Evolutionary conservation across 192 early-diverging fungal genomes (phyloP).

Genomic region (Radiomyces spectabilis): DNA sequence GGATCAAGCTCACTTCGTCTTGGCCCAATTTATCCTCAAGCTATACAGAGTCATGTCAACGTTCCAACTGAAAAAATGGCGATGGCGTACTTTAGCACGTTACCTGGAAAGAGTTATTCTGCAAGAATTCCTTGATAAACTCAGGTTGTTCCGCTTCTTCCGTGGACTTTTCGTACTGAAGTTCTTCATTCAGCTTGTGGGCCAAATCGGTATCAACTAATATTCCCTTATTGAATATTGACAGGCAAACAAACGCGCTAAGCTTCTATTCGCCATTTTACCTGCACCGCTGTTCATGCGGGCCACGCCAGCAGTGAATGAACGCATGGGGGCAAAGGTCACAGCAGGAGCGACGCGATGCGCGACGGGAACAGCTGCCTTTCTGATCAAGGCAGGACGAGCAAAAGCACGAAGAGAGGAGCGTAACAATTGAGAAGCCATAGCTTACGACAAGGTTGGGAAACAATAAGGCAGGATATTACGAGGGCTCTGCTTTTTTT

Average conservation of each 20-base stretch:
- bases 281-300: conserved; percentile 4
- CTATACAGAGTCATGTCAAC: conserved; percentile 23
- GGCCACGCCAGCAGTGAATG: conserved; percentile 6
- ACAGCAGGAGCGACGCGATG: conserved; percentile 1
- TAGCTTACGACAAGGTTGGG: too few relatives aligned
- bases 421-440: conserved; percentile 14
- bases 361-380: not conserved
- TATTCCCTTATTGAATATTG: not conserved
- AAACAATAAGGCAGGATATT: too few relatives aligned
- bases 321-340: conserved; percentile 3
- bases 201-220: conserved; percentile 61
- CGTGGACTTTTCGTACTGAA: conserved; percentile 64
- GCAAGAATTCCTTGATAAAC: conserved; percentile 69
- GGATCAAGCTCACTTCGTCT: conserved; percentile 72
- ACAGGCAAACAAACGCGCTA: too few relatives aligned
- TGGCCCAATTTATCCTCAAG: conserved; percentile 73
- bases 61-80: not conserved
- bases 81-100: not conserved
- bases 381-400: conserved; percentile 3
- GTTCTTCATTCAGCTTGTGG: conserved; percentile 66
- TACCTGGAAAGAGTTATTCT: conserved; percentile 54
- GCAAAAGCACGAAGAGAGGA: conserved; percentile 10
- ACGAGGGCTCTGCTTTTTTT: too few relatives aligned
- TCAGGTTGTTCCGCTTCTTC: conserved; percentile 48
- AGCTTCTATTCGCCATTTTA: not conserved